Evolutionary conservation across 306 rosid species (phyloP).

Genomic region (Cucurbita argyrosperma): DNA sequence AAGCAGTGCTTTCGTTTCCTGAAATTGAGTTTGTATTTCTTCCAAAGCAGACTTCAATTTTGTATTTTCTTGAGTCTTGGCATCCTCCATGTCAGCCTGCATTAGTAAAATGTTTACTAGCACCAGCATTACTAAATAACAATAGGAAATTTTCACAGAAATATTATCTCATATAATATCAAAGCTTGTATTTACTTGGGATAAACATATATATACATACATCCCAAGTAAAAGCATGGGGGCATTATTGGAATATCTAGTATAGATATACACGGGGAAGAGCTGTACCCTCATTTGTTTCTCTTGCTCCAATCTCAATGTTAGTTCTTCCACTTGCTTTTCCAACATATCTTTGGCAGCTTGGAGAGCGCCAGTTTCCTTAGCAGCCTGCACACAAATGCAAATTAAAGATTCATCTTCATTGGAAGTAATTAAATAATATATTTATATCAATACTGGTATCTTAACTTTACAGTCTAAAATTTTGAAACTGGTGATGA

Average conservation of each 20-base stretch:
- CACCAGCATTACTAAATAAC: slow-evolving; percentile 7
- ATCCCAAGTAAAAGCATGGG: not conserved
- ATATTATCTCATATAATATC: not conserved
- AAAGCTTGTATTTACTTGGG: not conserved
- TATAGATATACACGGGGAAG: not conserved
- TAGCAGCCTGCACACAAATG: slow-evolving; percentile 54
- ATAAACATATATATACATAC: not conserved
- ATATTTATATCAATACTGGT: not conserved
- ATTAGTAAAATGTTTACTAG: not conserved
- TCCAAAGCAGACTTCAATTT: slow-evolving; percentile 52
- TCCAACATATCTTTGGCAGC: slow-evolving; percentile 69
- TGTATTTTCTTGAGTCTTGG: slow-evolving; percentile 51
- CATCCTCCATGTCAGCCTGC: slow-evolving; percentile 61
- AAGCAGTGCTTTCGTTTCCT: slow-evolving; percentile 32
- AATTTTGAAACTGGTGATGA: not conserved
- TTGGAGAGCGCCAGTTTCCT: slow-evolving; percentile 78
- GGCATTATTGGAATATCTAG: not conserved
- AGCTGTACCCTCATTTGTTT: slow-evolving; percentile 53
- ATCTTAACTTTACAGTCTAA: not conserved
- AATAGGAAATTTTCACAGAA: not conserved
- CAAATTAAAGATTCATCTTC: not conserved
- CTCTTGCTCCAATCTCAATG: slow-evolving; percentile 45
- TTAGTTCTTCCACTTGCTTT: slow-evolving; percentile 80
- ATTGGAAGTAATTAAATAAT: not conserved
- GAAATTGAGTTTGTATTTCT: slow-evolving; percentile 38